Evolutionary conservation across 140 eudicot genomes (phyloP), one percentile per base, ranked within the genome.

Genomic region (Senecio squalidus): DNA sequence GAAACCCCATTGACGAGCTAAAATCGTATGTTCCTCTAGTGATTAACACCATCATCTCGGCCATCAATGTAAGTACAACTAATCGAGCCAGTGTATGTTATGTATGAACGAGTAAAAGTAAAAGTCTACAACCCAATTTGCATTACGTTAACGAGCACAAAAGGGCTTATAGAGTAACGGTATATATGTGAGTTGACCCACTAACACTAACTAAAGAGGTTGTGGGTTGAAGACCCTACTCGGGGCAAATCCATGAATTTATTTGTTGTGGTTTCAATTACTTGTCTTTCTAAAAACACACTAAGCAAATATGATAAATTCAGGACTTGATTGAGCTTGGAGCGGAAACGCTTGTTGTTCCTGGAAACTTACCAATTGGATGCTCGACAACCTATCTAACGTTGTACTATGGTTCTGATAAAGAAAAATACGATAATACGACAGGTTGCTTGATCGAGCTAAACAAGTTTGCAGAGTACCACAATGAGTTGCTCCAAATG

Each of bases 361-460:
- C 96, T 0, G 94, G 94, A 1, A 87, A 87, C 60, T 66, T 87
- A 25, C 96, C 96, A 3, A 73, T 78, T 6, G 94, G 96, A 25
- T 87, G 96, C 74, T 72, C 68, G 13, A 59, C 89, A 0, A 68
- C 60, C 43, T 87, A 77, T 55, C 65, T 83, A 17, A 83, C 85
- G 5, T 9, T 80, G 33, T 80, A 77, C 23, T 48, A 25, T 9
- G 41, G 41, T 3, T 36, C 15, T 10, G 41, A 10, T 36, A 36
- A 36, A 36, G 41, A 36, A 36, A n/a, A 36, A 8, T 36, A 36
- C 15, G 41, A 36, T 36, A 9, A n/a, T 36, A 36, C 41, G 3
- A 36, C 41, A 36, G 92, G 95, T 4, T 88, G 96, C 49, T 60
- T 88, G 20, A 88, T n/a, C 13, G 13, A 36, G 14, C 41, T 36